These are phyloP conservation scores for Colletotrichum viniferum DNA, from an alignment of 2,329 filamentous ascomycete genomes.

Conservation along the genomic window DNA sequence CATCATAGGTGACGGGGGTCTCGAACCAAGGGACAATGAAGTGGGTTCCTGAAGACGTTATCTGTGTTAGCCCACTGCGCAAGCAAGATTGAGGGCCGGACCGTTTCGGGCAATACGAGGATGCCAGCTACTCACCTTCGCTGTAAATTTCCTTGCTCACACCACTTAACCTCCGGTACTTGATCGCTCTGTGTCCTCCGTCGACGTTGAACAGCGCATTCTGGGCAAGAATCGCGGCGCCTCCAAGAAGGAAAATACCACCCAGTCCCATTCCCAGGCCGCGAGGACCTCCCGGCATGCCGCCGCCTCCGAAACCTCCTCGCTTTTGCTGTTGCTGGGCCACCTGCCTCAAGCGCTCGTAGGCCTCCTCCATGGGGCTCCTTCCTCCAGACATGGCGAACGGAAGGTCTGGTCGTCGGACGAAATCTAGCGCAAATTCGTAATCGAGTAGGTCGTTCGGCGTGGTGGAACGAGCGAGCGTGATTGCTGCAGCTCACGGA, in stretches of 20 bases:
- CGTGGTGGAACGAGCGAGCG: background rate
- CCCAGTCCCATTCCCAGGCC: constrained; percentile 44
- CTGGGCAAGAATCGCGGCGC: constrained; percentile 56
- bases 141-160: constrained; percentile 95
- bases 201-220: constrained; percentile 83
- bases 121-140: constrained; percentile 69
- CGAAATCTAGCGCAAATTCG: background rate
- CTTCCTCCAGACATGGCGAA: constrained; percentile 24
- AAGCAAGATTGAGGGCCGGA: background rate
- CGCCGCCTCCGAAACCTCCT: constrained; percentile 43
- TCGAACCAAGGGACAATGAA: constrained; percentile 96
- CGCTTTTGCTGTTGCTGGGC: constrained; percentile 44
- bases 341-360: constrained; percentile 55
- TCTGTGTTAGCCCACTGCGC: background rate
- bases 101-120: background rate
- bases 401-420: background rate
- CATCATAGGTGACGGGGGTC: constrained; percentile 95
- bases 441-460: background rate
- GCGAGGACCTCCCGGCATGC: constrained; percentile 40
- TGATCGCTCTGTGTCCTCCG: constrained; percentile 98
- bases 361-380: constrained; percentile 53
- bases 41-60: constrained; percentile 73
- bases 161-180: constrained; percentile 91
- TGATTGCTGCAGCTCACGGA: background rate
- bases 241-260: constrained; percentile 48